phyloP scores from a whole-genome alignment of 805 yeast species.

The Deakozyma indianensis region DNA sequence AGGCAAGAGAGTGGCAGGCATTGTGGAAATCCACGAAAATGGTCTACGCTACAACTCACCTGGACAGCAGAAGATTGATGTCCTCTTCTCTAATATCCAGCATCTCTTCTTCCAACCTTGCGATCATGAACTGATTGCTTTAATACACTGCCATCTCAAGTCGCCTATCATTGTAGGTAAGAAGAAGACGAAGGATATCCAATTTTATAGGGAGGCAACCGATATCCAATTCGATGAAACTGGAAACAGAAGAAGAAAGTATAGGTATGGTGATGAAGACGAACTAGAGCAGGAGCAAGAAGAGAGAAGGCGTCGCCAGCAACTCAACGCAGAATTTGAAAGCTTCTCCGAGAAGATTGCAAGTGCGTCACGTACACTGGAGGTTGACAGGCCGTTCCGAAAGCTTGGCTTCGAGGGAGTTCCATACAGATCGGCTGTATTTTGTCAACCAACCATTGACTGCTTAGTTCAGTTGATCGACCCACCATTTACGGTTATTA shows the following conservation, averaged over 20 bases:
- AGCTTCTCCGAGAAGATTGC: constrained; percentile 81
- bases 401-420: constrained; percentile 97
- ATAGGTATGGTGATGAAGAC: constrained; percentile 92
- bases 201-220: constrained; percentile 91
- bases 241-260: constrained; percentile 77
- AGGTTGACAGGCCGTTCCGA: constrained; percentile 86
- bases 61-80: constrained; percentile 76
- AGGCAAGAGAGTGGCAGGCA: constrained; percentile 89
- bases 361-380: constrained; percentile 67
- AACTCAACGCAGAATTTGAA: constrained; percentile 83
- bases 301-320: constrained; percentile 82
- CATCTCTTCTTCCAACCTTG: constrained; percentile 93
- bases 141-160: constrained; percentile 85
- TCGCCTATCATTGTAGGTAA: constrained; percentile 92
- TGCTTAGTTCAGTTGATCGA: constrained; percentile 89
- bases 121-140: constrained; percentile 83
- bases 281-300: constrained; percentile 98
- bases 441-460: constrained; percentile 94
- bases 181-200: constrained; percentile 88
- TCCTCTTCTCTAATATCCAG: constrained; percentile 78
- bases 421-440: constrained; percentile 85
- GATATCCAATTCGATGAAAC: constrained; percentile 96
- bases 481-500: constrained; percentile 87
- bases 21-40: constrained; percentile 82
- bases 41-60: constrained; percentile 91